These are phyloP conservation scores for Leccinum broughii DNA, from an alignment of 768 basidiomycete species.

Conservation along the genomic window DNA sequence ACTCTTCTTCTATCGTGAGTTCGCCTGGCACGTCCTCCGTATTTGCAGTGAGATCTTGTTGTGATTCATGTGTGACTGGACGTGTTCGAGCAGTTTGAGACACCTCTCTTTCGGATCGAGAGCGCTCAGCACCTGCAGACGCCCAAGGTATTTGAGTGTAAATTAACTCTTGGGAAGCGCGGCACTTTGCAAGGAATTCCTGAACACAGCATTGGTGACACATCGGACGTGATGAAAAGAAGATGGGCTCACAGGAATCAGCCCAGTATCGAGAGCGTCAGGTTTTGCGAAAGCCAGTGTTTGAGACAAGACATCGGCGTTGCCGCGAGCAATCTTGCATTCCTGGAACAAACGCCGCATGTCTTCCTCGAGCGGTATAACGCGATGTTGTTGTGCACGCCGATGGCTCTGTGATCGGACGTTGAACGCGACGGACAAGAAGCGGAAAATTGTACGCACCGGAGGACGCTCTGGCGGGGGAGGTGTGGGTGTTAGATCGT, in stretches of 20 bases:
- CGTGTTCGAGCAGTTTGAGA: conserved; percentile 14
- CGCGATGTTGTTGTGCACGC: conserved; percentile 31
- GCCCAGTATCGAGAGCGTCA: conserved; percentile 60
- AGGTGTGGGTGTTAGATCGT: conserved; percentile 27
- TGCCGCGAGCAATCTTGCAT: conserved; percentile 81
- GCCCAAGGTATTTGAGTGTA: conserved; percentile 92
- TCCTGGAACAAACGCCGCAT: conserved; percentile 82
- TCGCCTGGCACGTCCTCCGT: conserved; percentile 40
- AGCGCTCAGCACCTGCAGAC: conserved; percentile 73
- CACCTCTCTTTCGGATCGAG: conserved; percentile 41
- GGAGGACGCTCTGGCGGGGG: conserved; percentile 27
- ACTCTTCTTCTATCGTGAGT: conserved; percentile 69
- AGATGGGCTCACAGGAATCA: conserved; percentile 59
- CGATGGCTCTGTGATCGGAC: conserved; percentile 17
- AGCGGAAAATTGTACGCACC: conserved; percentile 11
- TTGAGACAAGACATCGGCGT: conserved; percentile 72
- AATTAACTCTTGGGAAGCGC: conserved; percentile 80
- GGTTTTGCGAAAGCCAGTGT: conserved; percentile 69
- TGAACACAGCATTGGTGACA: conserved; percentile 30
- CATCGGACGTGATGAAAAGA: neutral
- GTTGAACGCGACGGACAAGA: neutral
- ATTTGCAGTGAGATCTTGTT: conserved; percentile 25
- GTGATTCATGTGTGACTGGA: conserved; percentile 21
- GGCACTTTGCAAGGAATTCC: conserved; percentile 84
- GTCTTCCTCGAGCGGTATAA: conserved; percentile 81